phyloP scores from a whole-genome alignment of 768 basidiomycete species.

The Leccinum rimulosum region DNA sequence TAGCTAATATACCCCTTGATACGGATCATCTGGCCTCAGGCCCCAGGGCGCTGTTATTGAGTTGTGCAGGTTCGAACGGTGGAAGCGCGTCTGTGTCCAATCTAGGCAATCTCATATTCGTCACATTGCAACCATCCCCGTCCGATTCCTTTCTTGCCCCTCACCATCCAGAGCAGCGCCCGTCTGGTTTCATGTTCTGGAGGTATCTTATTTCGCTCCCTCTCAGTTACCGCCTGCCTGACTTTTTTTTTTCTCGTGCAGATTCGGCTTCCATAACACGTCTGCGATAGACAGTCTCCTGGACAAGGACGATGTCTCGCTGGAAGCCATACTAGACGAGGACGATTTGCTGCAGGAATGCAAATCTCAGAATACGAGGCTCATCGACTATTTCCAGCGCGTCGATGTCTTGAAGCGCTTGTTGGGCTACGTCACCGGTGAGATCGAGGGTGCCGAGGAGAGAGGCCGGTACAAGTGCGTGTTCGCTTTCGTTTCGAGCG shows the following conservation, averaged over 20 bases:
- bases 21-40: neutral
- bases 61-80: neutral
- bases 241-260: slow-evolving; percentile 28
- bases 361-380: slow-evolving; percentile 88
- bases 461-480: slow-evolving; percentile 80
- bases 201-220: slow-evolving; percentile 33
- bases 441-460: slow-evolving; percentile 81
- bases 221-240: neutral
- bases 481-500: neutral
- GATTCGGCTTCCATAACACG: slow-evolving; percentile 89
- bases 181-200: slow-evolving; percentile 44
- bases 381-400: slow-evolving; percentile 84
- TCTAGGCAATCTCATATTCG: slow-evolving; percentile 23
- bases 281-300: slow-evolving; percentile 88
- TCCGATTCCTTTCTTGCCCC: slow-evolving; percentile 9
- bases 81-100: slow-evolving; percentile 16
- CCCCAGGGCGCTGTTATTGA: too few relatives aligned
- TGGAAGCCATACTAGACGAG: slow-evolving; percentile 92
- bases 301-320: slow-evolving; percentile 83
- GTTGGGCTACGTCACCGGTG: slow-evolving; percentile 82
- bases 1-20: slow-evolving; percentile 26
- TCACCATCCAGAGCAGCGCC: slow-evolving; percentile 12
- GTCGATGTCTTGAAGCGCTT: slow-evolving; percentile 78
- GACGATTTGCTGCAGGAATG: slow-evolving; percentile 93
- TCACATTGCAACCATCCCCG: slow-evolving; percentile 16